Evolutionary conservation across 768 basidiomycete species (phyloP), one percentile per base, ranked within the genome.

Genomic region (Mycena galericulata): DNA sequence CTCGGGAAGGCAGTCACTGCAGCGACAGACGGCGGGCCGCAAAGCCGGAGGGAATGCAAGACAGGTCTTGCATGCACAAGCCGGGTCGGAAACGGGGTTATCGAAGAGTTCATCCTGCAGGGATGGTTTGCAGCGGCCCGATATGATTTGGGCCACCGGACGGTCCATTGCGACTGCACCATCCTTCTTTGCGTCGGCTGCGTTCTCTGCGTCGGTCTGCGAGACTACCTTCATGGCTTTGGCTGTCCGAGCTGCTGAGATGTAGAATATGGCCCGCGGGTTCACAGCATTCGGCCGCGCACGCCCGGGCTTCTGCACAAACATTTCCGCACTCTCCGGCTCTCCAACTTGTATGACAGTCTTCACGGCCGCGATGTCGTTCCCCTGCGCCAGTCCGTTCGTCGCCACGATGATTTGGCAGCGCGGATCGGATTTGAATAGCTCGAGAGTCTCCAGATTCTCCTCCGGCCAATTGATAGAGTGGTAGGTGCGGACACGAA

Each of bases 251-350:
- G 26, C 2, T 17, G 57, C 29, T 4, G 57, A 59, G 30, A 59
- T 59, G 45, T 59, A 62, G n/a, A 62, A 62, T 3, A 62, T 62
- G 1, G 50, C 61, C 5, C 61, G 61, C 3, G 50, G 61, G 38
- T 53, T 43, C 1, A 26, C 18, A 11, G 43, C 50, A 18, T 27
- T n/a, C 1, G 61, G 61, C 36, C 50, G 61, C 0, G 61, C 61
- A 12, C 50, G 38, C 0, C 61, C 61, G 7, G 49, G 49, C 30
- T 53, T 62, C 29, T 62, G 61, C 1, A 62, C 61, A 26, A 30
- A 47, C 45, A 47, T 47, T 17, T 47, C 45, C 24, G 45, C 45
- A 24, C 22, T 47, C 45, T 47, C 45, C 7, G 61, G 61, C 40
- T 62, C 61, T 4, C 61, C 61, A 11, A 62, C 12, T 15, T 62